Evolutionary conservation across 2,329 filamentous ascomycete genomes (phyloP).

Genomic region (Trichoderma lentiforme): DNA sequence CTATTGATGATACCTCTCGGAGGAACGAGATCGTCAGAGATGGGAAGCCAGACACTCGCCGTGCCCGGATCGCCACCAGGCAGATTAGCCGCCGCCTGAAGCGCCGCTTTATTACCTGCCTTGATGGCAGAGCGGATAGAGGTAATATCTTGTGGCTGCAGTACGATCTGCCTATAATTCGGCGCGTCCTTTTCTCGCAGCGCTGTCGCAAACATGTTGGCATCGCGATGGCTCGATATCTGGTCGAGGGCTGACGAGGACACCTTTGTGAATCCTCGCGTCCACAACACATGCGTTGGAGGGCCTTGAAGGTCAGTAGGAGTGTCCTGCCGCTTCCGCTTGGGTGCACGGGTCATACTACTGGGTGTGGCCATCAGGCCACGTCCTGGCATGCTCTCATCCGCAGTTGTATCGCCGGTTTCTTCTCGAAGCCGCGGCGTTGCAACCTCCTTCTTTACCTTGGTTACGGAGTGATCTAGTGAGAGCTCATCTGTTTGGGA

Average conservation of each 20-base stretch:
- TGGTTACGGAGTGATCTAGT: constrained; percentile 42
- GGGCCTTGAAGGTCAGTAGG: constrained; percentile 49
- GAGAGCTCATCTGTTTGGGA: constrained; percentile 49
- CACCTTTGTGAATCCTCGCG: constrained; percentile 71
- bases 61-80: constrained; percentile 57
- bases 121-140: constrained; percentile 73
- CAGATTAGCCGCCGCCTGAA: constrained; percentile 58
- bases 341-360: constrained; percentile 41
- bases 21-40: constrained; percentile 73
- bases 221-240: constrained; percentile 72
- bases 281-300: constrained; percentile 68
- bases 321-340: constrained; percentile 57
- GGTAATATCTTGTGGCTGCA: constrained; percentile 74
- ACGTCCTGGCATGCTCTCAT: constrained; percentile 47
- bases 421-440: constrained; percentile 56
- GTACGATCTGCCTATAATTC: constrained; percentile 70
- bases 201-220: constrained; percentile 74
- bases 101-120: constrained; percentile 65
- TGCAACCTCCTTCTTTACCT: constrained; percentile 57
- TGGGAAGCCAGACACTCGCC: constrained; percentile 60
- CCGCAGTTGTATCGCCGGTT: constrained; percentile 52
- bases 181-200: constrained; percentile 73
- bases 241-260: constrained; percentile 71
- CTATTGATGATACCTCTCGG: constrained; percentile 92
- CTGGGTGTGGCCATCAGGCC: constrained; percentile 37